Percentiles rank a stretch among this genome's conserved stretches.
Evolutionary conservation across 345 rosid genomes (phyloP).

Genomic region (Hibiscus trionum): DNA sequence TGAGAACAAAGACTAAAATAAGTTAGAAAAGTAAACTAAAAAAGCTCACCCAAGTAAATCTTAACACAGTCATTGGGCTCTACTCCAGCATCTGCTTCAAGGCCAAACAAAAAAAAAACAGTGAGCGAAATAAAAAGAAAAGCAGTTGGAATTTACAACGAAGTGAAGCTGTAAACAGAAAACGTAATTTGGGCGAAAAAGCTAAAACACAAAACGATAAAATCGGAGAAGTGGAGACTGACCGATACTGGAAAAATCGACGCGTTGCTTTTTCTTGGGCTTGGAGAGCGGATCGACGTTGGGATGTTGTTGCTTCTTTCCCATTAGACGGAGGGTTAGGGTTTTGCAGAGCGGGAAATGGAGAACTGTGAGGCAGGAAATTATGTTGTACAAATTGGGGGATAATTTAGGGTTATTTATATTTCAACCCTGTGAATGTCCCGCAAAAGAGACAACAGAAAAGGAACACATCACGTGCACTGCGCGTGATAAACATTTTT

Average conservation of each 20-base stretch:
- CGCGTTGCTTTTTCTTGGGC: conserved; percentile 81
- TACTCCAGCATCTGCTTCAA: conserved; percentile 62
- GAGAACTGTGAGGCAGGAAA: conserved; percentile 52
- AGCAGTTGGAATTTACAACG: not conserved
- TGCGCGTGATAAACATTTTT: no score
- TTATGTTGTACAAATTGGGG: conserved; percentile 7
- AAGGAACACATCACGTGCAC: not conserved
- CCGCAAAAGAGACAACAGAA: not conserved
- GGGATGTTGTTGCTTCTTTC: conserved; percentile 43
- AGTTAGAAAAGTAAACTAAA: not conserved
- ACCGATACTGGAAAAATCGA: conserved; percentile 63
- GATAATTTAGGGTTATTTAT: conserved; percentile 15
- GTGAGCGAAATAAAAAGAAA: conserved; percentile 4
- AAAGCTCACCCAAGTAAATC: conserved; percentile 56
- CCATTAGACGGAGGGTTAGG: conserved; percentile 39
- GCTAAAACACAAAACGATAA: not conserved
- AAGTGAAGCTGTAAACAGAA: not conserved
- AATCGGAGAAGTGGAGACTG: conserved; percentile 14
- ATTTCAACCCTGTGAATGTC: not conserved
- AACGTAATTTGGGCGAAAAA: not conserved
- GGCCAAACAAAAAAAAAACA: not conserved
- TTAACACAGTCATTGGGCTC: conserved; percentile 81
- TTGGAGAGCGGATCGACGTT: conserved; percentile 38
- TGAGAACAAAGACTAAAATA: not conserved
- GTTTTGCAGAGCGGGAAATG: conserved; percentile 48